Conservation (phyloP, 2,329 filamentous ascomycete species). For the Botrytis galanthina region DNA sequence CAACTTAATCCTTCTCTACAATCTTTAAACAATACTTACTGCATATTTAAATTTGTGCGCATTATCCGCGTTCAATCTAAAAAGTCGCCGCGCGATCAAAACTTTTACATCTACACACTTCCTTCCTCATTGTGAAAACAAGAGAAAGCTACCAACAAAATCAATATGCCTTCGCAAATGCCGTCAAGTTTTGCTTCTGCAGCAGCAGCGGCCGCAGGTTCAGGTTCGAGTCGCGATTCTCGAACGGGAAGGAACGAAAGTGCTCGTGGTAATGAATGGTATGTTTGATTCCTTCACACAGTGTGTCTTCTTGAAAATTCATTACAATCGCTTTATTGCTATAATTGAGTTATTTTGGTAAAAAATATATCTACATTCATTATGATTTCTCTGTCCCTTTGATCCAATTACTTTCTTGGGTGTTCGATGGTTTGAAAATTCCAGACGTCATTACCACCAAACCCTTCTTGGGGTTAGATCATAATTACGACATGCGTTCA, state of each 20-base stretch:
- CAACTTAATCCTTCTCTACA: conserved; percentile 1
- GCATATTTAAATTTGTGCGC: conserved; percentile 17
- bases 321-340: not conserved
- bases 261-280: conserved; percentile 69
- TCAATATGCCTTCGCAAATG: conserved; percentile 43
- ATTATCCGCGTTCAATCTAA: not conserved
- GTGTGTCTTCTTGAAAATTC: not conserved
- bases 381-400: not conserved
- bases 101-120: conserved; percentile 7
- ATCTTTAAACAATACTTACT: conserved; percentile 1
- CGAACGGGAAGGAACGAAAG: conserved; percentile 45
- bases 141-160: conserved; percentile 8
- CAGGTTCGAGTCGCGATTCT: conserved; percentile 56
- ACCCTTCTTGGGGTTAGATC: not conserved
- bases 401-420: not conserved
- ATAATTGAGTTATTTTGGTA: not conserved
- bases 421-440: not conserved
- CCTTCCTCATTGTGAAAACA: conserved; percentile 1
- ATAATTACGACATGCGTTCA: not conserved
- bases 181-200: conserved; percentile 83
- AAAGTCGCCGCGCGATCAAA: conserved; percentile 14
- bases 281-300: conserved; percentile 39
- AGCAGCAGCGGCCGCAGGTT: conserved; percentile 59
- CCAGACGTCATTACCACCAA: conserved; percentile 10
- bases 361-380: not conserved